A percentile compares a stretch with the other conserved stretches of the same genome.
phyloP scores from a whole-genome alignment of 352 stramenopile species.

The Phytophthora pluvialis region DNA sequence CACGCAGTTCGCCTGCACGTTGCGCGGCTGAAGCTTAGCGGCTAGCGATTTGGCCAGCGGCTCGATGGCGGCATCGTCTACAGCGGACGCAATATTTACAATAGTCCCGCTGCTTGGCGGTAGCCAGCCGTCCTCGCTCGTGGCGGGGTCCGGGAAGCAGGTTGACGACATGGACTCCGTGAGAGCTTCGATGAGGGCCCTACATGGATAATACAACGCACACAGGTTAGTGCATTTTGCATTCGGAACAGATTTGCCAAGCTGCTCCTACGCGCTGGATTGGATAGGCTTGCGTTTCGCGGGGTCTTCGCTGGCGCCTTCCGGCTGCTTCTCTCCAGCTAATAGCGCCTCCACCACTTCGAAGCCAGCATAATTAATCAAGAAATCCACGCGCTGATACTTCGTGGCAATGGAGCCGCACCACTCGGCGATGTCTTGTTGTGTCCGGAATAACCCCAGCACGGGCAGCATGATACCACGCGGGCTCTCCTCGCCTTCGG shows the following conservation, averaged over 20 bases:
- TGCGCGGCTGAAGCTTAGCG: conserved; percentile 42
- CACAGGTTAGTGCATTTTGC: conserved; percentile 5
- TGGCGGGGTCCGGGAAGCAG: conserved; percentile 31
- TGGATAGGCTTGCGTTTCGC: conserved; percentile 15
- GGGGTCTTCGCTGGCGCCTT: conserved; percentile 6
- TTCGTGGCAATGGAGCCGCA: conserved; percentile 58
- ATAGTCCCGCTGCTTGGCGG: conserved; percentile 31
- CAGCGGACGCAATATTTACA: conserved; percentile 26
- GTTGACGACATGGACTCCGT: conserved; percentile 34
- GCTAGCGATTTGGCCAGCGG: conserved; percentile 50
- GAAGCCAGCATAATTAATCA: conserved; percentile 67
- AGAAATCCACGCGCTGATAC: conserved; percentile 67
- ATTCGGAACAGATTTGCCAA: background rate
- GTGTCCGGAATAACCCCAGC: conserved; percentile 53
- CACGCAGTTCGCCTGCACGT: conserved; percentile 67
- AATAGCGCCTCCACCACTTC: conserved; percentile 23
- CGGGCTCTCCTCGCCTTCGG: conserved; percentile 38
- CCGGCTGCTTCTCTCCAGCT: conserved; percentile 4
- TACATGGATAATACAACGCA: conserved; percentile 12
- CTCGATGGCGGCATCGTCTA: conserved; percentile 37
- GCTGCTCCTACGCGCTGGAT: conserved; percentile 25
- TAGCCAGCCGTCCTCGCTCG: conserved; percentile 23
- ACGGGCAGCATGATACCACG: conserved; percentile 67
- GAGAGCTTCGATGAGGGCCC: conserved; percentile 31
- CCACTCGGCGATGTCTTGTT: conserved; percentile 64